Percentiles rank a stretch among this genome's conserved stretches.
phyloP scores from a whole-genome alignment of 768 basidiomycete species.

The Butyriboletus loyo region DNA sequence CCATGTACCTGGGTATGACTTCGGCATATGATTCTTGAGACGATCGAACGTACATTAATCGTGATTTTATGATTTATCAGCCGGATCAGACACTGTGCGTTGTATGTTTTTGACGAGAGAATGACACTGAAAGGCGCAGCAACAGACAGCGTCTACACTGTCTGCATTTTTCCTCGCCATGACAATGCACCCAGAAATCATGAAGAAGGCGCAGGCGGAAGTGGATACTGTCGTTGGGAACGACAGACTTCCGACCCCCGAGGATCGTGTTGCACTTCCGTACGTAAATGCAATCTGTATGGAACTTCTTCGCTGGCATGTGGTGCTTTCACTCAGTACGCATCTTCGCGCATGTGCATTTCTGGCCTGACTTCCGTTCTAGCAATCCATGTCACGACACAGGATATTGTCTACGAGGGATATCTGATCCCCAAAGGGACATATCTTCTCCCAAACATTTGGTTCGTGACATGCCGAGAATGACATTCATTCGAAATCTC shows the following conservation, averaged over 20 bases:
- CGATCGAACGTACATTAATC: not conserved
- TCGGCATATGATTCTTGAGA: not conserved
- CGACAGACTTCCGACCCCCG: too few relatives aligned
- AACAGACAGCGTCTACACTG: conserved; percentile 7
- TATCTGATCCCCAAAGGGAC: conserved; percentile 24
- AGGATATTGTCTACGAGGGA: conserved; percentile 6
- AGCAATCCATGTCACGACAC: not conserved
- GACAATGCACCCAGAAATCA: conserved; percentile 6
- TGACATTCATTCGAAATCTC: not conserved
- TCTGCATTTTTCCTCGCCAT: conserved; percentile 20
- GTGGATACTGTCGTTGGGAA: too few relatives aligned
- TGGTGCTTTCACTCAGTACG: not conserved
- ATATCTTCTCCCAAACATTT: too few relatives aligned
- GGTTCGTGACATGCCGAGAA: conserved; percentile 1
- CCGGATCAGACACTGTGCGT: conserved; percentile 14
- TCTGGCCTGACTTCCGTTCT: not conserved
- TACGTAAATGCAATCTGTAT: too few relatives aligned
- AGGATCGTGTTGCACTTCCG: too few relatives aligned
- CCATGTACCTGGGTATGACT: too few relatives aligned
- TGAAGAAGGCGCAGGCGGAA: too few relatives aligned
- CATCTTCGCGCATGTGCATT: not conserved
- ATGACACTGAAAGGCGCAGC: conserved; percentile 1
- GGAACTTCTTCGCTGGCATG: conserved; percentile 10
- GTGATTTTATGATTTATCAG: conserved; percentile 18
- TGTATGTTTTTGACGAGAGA: conserved; percentile 14